Conservation (phyloP, 2,329 filamentous ascomycete genomes). For the Colletotrichum horii region DNA sequence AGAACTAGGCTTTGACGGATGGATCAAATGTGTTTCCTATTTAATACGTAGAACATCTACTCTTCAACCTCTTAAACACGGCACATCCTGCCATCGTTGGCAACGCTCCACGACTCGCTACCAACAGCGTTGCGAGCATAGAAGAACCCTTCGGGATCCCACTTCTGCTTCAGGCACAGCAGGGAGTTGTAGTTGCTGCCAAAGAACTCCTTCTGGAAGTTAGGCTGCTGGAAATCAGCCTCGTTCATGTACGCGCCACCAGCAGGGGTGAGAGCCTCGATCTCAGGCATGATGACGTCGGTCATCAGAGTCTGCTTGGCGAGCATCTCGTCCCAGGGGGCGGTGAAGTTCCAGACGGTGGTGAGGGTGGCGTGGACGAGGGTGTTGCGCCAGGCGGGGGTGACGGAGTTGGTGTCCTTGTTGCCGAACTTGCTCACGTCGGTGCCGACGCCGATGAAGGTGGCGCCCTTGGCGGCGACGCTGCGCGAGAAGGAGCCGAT, state of each 20-base stretch:
- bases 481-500: slow-evolving; percentile 21
- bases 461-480: slow-evolving; percentile 24
- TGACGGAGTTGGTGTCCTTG: slow-evolving; percentile 36
- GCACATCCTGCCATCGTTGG: slow-evolving; percentile 23
- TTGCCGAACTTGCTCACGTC: slow-evolving; percentile 29
- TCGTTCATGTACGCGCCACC: slow-evolving; percentile 57
- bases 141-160: slow-evolving; percentile 51
- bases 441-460: slow-evolving; percentile 32
- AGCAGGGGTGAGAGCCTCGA: slow-evolving; percentile 35
- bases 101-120: slow-evolving; percentile 52
- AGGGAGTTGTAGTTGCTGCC: slow-evolving; percentile 50
- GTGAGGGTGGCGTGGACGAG: slow-evolving; percentile 34
- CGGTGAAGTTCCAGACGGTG: slow-evolving; percentile 31
- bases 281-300: slow-evolving; percentile 17
- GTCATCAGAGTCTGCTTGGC: slow-evolving; percentile 30
- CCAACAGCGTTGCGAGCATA: slow-evolving; percentile 54
- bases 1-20: no score
- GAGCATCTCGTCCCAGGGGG: slow-evolving; percentile 32
- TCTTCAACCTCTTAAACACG: not conserved
- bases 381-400: slow-evolving; percentile 47
- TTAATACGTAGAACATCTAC: not conserved
- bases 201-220: slow-evolving; percentile 51
- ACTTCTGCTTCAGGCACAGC: slow-evolving; percentile 52
- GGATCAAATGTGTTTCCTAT: not conserved
- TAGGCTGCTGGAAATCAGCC: slow-evolving; percentile 51